phyloP scores from a whole-genome alignment of 345 rosid genomes.

The Camelina hispida region DNA sequence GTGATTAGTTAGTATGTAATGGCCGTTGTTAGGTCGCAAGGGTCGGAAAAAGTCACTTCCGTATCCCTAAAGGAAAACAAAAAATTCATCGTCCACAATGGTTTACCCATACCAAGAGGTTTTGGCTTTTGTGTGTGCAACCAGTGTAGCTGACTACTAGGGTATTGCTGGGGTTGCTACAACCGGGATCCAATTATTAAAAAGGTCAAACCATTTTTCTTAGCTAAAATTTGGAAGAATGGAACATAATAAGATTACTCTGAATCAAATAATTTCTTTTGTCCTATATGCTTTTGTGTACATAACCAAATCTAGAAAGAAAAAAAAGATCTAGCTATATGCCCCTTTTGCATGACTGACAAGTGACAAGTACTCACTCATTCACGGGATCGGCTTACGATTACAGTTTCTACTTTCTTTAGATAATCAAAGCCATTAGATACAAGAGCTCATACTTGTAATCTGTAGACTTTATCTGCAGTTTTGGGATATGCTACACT shows the following conservation, averaged over 20 bases:
- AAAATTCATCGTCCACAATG: not conserved
- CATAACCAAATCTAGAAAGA: not conserved
- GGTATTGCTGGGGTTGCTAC: not conserved
- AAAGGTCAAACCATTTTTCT: not conserved
- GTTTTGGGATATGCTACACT: not conserved
- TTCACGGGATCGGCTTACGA: not conserved
- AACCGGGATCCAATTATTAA: not conserved
- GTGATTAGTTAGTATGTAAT: not conserved
- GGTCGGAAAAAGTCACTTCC: slow-evolving; percentile 32
- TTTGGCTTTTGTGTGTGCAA: slow-evolving; percentile 22
- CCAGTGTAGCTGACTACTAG: slow-evolving; percentile 7
- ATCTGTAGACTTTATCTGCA: not conserved
- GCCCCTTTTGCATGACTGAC: not conserved
- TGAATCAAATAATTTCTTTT: not conserved
- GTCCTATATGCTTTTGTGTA: not conserved
- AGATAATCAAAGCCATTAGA: not conserved
- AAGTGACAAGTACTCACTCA: not conserved
- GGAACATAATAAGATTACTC: not conserved
- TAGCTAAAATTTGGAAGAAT: too few relatives aligned
- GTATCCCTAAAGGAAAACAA: not conserved
- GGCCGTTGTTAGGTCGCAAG: slow-evolving; percentile 35
- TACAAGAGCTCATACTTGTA: not conserved
- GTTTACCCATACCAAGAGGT: not conserved
- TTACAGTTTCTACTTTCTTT: not conserved
- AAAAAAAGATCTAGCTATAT: not conserved